A percentile compares a stretch with the other conserved stretches of the same genome.
Conservation (phyloP, 2,329 filamentous ascomycete genomes). For the Teratosphaeria nubilosa region DNA sequence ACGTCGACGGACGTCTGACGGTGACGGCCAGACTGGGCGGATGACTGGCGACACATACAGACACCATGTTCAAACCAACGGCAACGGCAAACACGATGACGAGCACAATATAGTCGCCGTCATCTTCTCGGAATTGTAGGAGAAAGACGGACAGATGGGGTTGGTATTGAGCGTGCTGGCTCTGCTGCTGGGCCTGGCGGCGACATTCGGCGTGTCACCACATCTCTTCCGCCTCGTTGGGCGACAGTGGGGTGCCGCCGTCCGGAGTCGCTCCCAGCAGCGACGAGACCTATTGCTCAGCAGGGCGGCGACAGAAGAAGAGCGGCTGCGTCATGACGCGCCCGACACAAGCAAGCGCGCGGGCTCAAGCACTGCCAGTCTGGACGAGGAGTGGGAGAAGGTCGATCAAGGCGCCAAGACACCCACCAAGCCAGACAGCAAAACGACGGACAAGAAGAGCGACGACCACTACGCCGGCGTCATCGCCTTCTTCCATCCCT, state of each 20-base stretch:
- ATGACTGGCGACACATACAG: neutral
- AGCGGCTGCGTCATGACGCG: too few species aligned
- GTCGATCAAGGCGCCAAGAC: slow-evolving; percentile 40
- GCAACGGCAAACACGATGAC: neutral
- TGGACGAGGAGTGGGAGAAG: slow-evolving; percentile 61
- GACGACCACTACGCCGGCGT: slow-evolving; percentile 61
- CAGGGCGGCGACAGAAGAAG: slow-evolving; percentile 19
- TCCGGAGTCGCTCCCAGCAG: slow-evolving; percentile 21
- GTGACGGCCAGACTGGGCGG: neutral
- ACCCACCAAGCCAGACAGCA: slow-evolving; percentile 26
- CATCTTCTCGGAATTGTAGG: neutral
- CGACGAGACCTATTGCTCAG: slow-evolving; percentile 22
- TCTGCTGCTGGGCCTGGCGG: slow-evolving; percentile 13
- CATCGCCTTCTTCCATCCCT: slow-evolving; percentile 94
- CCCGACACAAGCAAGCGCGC: slow-evolving; percentile 2
- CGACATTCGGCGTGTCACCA: slow-evolving; percentile 15
- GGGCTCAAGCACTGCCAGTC: slow-evolving; percentile 14
- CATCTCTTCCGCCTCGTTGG: slow-evolving; percentile 15
- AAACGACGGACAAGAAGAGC: slow-evolving; percentile 28
- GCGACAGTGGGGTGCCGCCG: slow-evolving; percentile 15
- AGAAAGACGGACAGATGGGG: slow-evolving; percentile 1
- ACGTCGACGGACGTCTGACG: neutral
- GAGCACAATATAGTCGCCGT: neutral
- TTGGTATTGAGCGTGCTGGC: slow-evolving; percentile 9
- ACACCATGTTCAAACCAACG: neutral